phyloP scores from a whole-genome alignment of 2,329 filamentous ascomycete species.

The Calonectria leucothoes region DNA sequence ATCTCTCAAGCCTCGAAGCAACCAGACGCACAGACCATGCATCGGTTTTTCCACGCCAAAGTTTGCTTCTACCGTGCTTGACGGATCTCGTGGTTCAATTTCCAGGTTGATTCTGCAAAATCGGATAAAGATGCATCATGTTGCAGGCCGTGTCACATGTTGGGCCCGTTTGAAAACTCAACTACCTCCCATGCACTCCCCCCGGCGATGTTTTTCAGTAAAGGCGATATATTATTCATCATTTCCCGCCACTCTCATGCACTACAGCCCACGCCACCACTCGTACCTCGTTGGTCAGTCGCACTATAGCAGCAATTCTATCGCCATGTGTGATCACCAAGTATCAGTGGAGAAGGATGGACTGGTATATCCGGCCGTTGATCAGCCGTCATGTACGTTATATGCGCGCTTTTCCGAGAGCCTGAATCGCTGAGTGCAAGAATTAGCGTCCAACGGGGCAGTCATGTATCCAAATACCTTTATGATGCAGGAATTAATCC shows the following conservation, averaged over 20 bases:
- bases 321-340: constrained; percentile 19
- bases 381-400: neutral
- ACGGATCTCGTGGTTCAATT: neutral
- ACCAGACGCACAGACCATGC: neutral
- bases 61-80: neutral
- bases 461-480: constrained; percentile 37
- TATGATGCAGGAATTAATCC: constrained; percentile 30
- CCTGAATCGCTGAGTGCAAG: neutral
- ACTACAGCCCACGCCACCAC: constrained; percentile 22
- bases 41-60: neutral
- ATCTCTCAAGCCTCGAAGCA: neutral
- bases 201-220: constrained; percentile 12
- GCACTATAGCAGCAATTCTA: neutral
- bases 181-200: neutral
- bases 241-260: constrained; percentile 26
- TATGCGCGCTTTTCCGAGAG: too few relatives aligned
- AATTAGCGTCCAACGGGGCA: constrained; percentile 30
- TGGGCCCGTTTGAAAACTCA: neutral
- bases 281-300: constrained; percentile 22
- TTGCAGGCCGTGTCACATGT: neutral
- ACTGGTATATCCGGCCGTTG: constrained; percentile 27
- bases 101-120: neutral
- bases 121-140: neutral
- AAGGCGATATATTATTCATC: constrained; percentile 33
- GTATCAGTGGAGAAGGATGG: constrained; percentile 19